phyloP scores from a whole-genome alignment of 176 grass and related monocot species.

The Ensete ventricosum region DNA sequence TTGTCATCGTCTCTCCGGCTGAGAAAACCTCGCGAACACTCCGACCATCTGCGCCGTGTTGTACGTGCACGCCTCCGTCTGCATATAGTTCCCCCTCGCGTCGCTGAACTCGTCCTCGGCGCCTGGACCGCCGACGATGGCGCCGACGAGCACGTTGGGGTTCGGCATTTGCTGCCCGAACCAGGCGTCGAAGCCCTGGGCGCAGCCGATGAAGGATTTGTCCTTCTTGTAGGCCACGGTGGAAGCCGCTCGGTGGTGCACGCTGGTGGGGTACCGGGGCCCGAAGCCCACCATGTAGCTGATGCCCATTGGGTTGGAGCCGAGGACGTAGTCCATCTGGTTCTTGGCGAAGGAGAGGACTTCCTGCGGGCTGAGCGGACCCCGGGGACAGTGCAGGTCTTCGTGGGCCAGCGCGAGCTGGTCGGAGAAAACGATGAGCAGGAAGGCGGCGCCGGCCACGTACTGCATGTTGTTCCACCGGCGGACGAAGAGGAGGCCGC shows the following conservation, averaged over 20 bases:
- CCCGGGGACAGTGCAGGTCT: conserved; percentile 28
- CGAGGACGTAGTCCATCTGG: conserved; percentile 76
- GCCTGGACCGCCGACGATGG: conserved; percentile 77
- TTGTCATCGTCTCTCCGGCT: conserved; percentile 22
- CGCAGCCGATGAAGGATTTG: conserved; percentile 70
- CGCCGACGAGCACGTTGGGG: conserved; percentile 64
- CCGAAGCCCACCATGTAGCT: conserved; percentile 83
- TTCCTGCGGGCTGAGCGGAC: conserved; percentile 2
- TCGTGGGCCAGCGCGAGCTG: conserved; percentile 29
- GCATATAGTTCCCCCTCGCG: conserved; percentile 55
- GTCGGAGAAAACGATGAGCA: conserved; percentile 57
- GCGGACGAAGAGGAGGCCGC: conserved; percentile 66
- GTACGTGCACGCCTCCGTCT: conserved; percentile 75
- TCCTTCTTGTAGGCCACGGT: conserved; percentile 36
- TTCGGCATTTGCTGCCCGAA: conserved; percentile 43
- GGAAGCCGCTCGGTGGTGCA: conserved; percentile 87
- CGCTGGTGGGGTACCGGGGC: conserved; percentile 31
- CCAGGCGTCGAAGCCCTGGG: conserved; percentile 73
- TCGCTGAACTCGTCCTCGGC: conserved; percentile 57
- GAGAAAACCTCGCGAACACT: conserved; percentile 57
- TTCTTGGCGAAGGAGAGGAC: conserved; percentile 44
- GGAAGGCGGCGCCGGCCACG: conserved; percentile 59
- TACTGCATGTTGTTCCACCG: conserved; percentile 95
- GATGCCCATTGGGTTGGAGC: conserved; percentile 43
- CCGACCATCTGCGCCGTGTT: conserved; percentile 70